Conservation (phyloP, 1,284 basidiomycete species). For the Vanrija pseudolonga region DNA sequence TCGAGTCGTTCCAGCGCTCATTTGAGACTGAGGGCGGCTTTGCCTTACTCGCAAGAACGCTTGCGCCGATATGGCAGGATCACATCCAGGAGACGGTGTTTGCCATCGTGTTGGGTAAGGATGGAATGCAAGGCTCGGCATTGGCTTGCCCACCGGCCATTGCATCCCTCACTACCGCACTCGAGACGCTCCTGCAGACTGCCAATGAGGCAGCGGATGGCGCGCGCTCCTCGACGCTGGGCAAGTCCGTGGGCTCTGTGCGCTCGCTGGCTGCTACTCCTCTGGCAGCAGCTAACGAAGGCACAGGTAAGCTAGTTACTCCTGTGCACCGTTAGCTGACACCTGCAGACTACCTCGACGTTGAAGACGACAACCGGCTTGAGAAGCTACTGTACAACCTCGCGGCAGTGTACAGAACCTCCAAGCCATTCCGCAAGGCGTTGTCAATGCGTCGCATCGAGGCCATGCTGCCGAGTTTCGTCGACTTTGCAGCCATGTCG, state of each 20-base stretch:
- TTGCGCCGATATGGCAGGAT: constrained; percentile 35
- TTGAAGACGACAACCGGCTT: constrained; percentile 22
- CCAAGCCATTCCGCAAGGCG: constrained; percentile 29
- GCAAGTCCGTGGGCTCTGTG: constrained; percentile 26
- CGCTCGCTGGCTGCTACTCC: constrained; percentile 23
- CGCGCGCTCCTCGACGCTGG: constrained; percentile 22
- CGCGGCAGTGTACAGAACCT: constrained; percentile 27
- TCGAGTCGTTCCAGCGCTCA: constrained; percentile 42
- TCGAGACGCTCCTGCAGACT: constrained; percentile 36
- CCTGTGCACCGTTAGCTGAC: background rate
- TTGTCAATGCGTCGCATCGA: constrained; percentile 40
- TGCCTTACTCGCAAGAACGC: constrained; percentile 35
- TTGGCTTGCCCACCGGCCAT: constrained; percentile 31
- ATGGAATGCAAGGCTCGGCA: constrained; percentile 10
- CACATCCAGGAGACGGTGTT: constrained; percentile 36
- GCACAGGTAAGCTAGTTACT: background rate
- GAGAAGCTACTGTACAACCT: constrained; percentile 32
- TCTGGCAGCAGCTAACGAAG: constrained; percentile 1
- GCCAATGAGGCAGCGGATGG: constrained; percentile 23
- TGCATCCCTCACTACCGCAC: constrained; percentile 30
- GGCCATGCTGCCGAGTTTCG: constrained; percentile 36
- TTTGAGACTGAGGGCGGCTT: constrained; percentile 49
- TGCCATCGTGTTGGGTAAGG: constrained; percentile 24
- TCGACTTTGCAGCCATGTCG: constrained; percentile 44
- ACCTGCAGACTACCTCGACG: background rate